Evolutionary conservation across 352 stramenopile species (phyloP), one percentile per base, ranked within the genome.

Genomic region (Pythium aquatile): DNA sequence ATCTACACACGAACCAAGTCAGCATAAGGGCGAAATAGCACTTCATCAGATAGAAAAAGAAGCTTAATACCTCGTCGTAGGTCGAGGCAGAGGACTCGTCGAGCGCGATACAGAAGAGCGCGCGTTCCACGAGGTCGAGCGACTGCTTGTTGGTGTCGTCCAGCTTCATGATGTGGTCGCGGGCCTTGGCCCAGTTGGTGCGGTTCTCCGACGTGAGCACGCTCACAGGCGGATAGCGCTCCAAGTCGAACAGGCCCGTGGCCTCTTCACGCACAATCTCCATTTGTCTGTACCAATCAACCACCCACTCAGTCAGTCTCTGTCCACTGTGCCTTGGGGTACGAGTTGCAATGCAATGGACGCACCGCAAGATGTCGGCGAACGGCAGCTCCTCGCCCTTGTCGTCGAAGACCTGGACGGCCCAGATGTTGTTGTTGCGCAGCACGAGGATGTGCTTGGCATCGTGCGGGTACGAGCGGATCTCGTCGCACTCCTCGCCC

Each of bases 131-230:
- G 49, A 92, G 74, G 54, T 98, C 88, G 28, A 99, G 87, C 56
- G 90, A 97, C 63, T 95, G 74, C 63, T 88, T 87, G 76, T 97
- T 97, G 17, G 81, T 79, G 52, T 89, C 75, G 61, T 97, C 87
- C 57, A 98, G 80, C 48, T 84, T 70, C 63, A 88, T 70, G 59
- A 96, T 92, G 66, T 96, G 84, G 32, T 93, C 72, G 17, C 87
- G 84, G 48, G 87, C 87, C 70, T 97, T 94, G 49, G 95, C 93
- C 95, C 97, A 99, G 32, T 91, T 92, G 28, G 97, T 97, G 59
- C 97, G 84, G 77, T 99, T 94, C 72, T 97, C 86, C 17, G 91
- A 97, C 3, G 96, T 99, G 58, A 99, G 72, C 46, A 98, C 93
- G 33, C 96, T 98, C 37, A 99, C 80, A 1, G 87, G 87, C 35